Evolutionary conservation across 2,329 filamentous ascomycete species (phyloP).

Genomic region (Leptosphaerulina australis): DNA sequence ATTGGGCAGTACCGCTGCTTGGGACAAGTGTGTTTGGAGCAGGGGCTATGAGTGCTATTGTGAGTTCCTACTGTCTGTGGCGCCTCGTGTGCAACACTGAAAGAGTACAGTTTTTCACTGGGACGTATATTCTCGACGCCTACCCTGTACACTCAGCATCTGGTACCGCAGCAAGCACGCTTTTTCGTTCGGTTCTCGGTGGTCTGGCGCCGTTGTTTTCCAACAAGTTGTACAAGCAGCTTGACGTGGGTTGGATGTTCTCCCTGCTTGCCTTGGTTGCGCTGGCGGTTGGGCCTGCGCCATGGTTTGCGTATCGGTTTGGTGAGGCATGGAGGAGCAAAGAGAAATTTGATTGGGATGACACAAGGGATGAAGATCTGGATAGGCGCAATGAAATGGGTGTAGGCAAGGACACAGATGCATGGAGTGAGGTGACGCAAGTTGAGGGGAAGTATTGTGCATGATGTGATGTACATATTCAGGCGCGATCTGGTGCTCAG

Average conservation of each 20-base stretch:
- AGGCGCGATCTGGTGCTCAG: background rate
- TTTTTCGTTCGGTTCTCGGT: background rate
- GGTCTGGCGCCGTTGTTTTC: background rate
- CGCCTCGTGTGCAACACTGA: background rate
- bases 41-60: background rate
- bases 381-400: background rate
- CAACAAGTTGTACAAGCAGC: background rate
- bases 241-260: background rate
- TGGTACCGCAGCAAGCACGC: background rate
- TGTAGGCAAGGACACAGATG: background rate
- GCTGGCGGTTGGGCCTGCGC: background rate
- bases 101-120: background rate
- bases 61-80: background rate
- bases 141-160: slow-evolving; percentile 3
- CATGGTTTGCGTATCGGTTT: background rate
- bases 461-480: background rate
- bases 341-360: background rate
- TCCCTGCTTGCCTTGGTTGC: background rate
- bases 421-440: background rate
- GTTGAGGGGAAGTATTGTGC: background rate
- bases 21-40: background rate
- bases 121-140: background rate
- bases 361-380: too few species aligned
- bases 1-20: background rate
- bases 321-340: background rate